Base-by-base conservation (phyloP, 2,329 filamentous ascomycete species). In the Dactylellina parvicollis region DNA sequence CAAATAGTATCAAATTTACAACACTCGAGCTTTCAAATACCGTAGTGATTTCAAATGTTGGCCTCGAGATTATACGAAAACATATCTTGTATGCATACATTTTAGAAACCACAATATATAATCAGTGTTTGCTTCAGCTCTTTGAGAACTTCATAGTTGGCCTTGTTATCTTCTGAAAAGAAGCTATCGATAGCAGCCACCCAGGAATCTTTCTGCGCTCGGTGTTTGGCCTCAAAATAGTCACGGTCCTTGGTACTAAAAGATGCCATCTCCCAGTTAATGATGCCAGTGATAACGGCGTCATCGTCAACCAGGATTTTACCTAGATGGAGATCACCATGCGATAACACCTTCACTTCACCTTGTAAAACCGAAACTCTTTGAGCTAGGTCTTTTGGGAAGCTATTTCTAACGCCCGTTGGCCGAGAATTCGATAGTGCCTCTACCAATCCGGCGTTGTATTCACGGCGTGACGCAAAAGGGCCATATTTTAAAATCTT, bases 121-220 rank as follows among this genome's bases (percentile, higher is more conserved):
- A 3, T 38, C 3, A 38, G 4, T 38, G 34, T 14, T 38, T 38
- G 12, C 34, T 14, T 14, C 34, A 38, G 34, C 10, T 38, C 34
- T 38, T 38, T 38, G 34, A 38, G 34, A 32, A 7, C 34, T n/a
- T n/a, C 12, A 5, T 5, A 38, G 34, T 38, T 38, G 34, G 16
- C 34, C 12, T 38, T 38, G 34, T 38, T 5, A 38, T 14, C 34
- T 7, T 14, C 34, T 38, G 34, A 14, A 38, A 38, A 14, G 34
- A 5, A 38, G 34, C 34, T 38, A 38, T 38, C 34, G 34, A 32
- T 32, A 5, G 30, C 46, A 50, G 57, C 57, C 24, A 16, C 20
- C 8, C 12, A 24, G 26, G 57, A 34, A 34, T 54, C 57, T 30
- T 50, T 32, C 52, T 16, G 57, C 38, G 47, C 24, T 34, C 12